Percentiles rank a stretch among this genome's conserved stretches.
Evolutionary conservation across 768 basidiomycete genomes (phyloP).

Genomic region (Trametopsis cervina): DNA sequence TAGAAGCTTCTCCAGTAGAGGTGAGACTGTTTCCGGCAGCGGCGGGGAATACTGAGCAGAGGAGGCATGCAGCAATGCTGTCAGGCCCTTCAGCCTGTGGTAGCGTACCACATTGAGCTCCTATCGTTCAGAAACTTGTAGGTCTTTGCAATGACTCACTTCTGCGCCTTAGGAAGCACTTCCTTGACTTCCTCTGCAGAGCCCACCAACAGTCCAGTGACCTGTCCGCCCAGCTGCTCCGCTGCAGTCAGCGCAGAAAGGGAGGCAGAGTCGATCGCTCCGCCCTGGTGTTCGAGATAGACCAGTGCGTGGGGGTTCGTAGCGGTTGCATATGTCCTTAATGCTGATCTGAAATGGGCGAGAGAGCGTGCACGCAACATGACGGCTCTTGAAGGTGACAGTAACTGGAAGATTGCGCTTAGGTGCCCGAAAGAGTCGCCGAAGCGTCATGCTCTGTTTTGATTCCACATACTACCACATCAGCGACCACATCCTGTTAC

Average conservation of each 20-base stretch:
- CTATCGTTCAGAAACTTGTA: neutral
- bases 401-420: neutral
- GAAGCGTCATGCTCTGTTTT: no score
- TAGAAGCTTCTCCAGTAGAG: constrained; percentile 72
- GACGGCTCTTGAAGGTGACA: no score
- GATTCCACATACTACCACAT: no score
- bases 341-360: constrained; percentile 4
- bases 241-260: constrained; percentile 93
- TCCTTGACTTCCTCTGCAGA: constrained; percentile 55
- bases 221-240: constrained; percentile 73
- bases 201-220: constrained; percentile 75
- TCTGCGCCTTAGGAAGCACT: constrained; percentile 73
- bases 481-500: no score
- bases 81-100: constrained; percentile 64
- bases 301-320: constrained; percentile 70
- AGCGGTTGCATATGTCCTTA: constrained; percentile 52
- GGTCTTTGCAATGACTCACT: constrained; percentile 36
- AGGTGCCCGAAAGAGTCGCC: no score
- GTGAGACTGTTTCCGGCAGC: constrained; percentile 74
- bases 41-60: constrained; percentile 63
- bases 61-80: constrained; percentile 59
- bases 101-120: no score
- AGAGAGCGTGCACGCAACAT: constrained; percentile 17
- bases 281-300: constrained; percentile 83
- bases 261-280: constrained; percentile 75